Conservation (phyloP, 192 early-diverging fungal genomes). For the Kappamyces sp. region DNA sequence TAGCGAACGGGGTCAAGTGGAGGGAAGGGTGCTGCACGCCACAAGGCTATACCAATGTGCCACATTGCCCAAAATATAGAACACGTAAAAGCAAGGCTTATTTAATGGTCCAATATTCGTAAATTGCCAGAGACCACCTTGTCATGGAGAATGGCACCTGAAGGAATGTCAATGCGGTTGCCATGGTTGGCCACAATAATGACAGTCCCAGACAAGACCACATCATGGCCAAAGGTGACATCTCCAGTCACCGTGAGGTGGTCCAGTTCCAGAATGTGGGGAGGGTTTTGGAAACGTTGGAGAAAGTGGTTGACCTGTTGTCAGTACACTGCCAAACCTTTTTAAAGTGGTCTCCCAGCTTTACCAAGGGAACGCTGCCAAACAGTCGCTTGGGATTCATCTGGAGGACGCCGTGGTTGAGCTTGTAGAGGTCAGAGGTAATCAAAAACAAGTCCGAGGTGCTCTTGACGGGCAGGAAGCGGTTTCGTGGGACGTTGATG, state of each 20-base stretch:
- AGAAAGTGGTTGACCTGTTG: constrained; percentile 73
- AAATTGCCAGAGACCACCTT: constrained; percentile 98
- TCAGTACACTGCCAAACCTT: constrained; percentile 54
- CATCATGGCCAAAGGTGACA: constrained; percentile 92
- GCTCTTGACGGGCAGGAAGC: constrained; percentile 98
- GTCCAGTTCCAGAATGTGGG: constrained; percentile 95
- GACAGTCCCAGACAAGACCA: constrained; percentile 83
- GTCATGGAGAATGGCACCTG: constrained; percentile 90
- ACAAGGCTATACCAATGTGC: too few relatives aligned
- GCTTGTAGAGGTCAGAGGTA: constrained; percentile 88
- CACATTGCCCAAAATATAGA: neutral
- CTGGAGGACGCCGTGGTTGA: constrained; percentile 86
- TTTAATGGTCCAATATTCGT: constrained; percentile 61
- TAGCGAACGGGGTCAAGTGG: too few relatives aligned
- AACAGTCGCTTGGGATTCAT: constrained; percentile 94
- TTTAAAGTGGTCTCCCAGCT: constrained; percentile 97
- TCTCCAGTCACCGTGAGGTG: constrained; percentile 98
- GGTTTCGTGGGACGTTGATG: constrained; percentile 94
- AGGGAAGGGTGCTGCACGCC: too few relatives aligned
- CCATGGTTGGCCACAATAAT: constrained; percentile 99
- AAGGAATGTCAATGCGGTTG: constrained; percentile 94
- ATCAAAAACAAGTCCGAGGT: constrained; percentile 96
- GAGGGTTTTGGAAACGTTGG: constrained; percentile 83
- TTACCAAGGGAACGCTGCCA: constrained; percentile 86
- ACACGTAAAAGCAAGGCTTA: neutral